A percentile compares a stretch with the other conserved stretches of the same genome.
Conservation (phyloP, 495 filamentous ascomycete species). For the Talaromyces adpressus region DNA sequence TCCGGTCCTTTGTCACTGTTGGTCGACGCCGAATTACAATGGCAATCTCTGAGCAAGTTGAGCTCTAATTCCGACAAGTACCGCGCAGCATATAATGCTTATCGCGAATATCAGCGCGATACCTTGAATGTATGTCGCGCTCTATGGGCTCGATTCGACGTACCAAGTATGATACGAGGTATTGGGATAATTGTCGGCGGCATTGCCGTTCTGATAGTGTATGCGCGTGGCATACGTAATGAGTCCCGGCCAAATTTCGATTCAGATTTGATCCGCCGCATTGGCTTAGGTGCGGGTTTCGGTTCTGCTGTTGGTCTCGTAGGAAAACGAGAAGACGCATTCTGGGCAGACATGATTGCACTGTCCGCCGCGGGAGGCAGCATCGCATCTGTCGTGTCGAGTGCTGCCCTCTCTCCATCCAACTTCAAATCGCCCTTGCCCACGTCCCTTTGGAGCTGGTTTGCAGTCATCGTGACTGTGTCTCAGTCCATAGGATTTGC, state of each 20-base stretch:
- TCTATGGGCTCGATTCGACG: conserved; percentile 87
- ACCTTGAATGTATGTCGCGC: conserved; percentile 74
- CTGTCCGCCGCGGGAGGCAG: conserved; percentile 54
- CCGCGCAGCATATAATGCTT: conserved; percentile 48
- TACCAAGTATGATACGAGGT: conserved; percentile 75
- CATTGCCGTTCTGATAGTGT: conserved; percentile 60
- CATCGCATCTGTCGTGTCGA: conserved; percentile 51
- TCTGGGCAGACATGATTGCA: conserved; percentile 25
- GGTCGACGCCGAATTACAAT: conserved; percentile 42
- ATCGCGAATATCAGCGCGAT: conserved; percentile 66
- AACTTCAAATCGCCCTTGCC: conserved; percentile 57
- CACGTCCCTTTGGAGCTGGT: conserved; percentile 77
- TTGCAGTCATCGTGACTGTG: conserved; percentile 71
- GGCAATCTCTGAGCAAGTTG: conserved; percentile 31
- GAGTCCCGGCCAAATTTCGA: conserved; percentile 45
- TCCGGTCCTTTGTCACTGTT: conserved; percentile 54
- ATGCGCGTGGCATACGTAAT: conserved; percentile 52
- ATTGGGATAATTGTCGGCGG: conserved; percentile 62
- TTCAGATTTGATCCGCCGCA: conserved; percentile 37
- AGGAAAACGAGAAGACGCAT: conserved; percentile 13
- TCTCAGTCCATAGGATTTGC: conserved; percentile 86
- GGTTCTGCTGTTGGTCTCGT: conserved; percentile 29
- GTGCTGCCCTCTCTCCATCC: conserved; percentile 43
- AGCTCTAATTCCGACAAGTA: conserved; percentile 28
- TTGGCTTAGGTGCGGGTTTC: conserved; percentile 23